Base-by-base conservation (phyloP, 2,329 filamentous ascomycete genomes). In the Leptographium wingfieldii region DNA sequence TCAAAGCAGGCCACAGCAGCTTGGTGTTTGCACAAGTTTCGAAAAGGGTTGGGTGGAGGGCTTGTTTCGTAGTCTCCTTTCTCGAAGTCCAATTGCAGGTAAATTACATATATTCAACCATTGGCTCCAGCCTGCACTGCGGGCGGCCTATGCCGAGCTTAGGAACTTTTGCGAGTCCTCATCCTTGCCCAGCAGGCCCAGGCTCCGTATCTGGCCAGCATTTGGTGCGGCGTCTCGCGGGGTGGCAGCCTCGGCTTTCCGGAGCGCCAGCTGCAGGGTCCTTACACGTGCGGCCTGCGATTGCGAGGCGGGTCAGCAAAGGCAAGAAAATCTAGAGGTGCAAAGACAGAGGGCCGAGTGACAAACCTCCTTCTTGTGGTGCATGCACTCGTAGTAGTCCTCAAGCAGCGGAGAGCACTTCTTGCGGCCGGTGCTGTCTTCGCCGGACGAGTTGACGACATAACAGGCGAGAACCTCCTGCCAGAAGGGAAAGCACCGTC, bases 401-500 rank as follows among this genome's bases (percentile, higher is more conserved):
- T 99, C 94, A 66, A 97, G 80, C 5, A 85, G 82, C 19, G 88
- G 86, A 22, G 81, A 77, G 73, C 95, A 99, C 77, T 95, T 95
- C 74, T 85, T 87, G 78, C 92, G 94, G 67, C 90, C 90, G 19
- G 84, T 83, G 66, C 84, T 80, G 70, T 92, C 87, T 60, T 92
- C 88, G 65, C 87, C 78, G 65, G 81, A 82, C 60, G 90, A 90
- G 78, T 97, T 97, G 71, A 96, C 86, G 63, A 96, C 91, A 74
- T 99, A 99, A 84, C 94, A 99, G 69, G 91, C 91, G 72, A 99
- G 88, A 66, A 97, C 85, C 77, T 99, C 94, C 78, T 99, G 94
- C 94, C 94, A 99, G 84, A 96, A 99, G 72, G 92, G 90, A 80
- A 96, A 97, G 85, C 94, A 99, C 75, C 92, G 89, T 67, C 77